These are phyloP conservation scores for Luzula sylvatica DNA, from an alignment of 176 grass and related monocot species.

Conservation along the genomic window DNA sequence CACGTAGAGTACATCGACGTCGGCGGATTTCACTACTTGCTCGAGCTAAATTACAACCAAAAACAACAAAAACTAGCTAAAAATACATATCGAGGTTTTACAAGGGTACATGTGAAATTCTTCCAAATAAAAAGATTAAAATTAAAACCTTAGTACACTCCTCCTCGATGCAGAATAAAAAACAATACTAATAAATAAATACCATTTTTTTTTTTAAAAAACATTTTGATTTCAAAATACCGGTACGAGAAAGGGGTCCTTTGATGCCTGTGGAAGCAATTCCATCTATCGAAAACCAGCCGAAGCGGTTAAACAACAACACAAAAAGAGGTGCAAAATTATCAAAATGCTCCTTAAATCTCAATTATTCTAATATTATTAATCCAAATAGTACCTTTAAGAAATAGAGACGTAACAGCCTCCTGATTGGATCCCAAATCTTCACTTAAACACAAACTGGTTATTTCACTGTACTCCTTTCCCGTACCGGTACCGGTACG, in stretches of 20 bases:
- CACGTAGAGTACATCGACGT: conserved; percentile 94
- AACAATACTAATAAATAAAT: conserved; percentile 2
- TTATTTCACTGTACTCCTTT: conserved; percentile 25
- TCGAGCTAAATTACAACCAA: conserved; percentile 42
- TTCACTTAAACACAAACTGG: conserved; percentile 21
- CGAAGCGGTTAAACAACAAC: conserved; percentile 40
- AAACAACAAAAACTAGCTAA: background rate
- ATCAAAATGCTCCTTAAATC: no score
- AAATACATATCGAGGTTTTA: no score
- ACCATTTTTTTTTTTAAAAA: background rate
- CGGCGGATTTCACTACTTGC: conserved; percentile 75
- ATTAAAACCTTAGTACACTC: conserved; percentile 44
- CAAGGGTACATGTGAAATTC: background rate
- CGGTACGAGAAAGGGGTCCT: conserved; percentile 82
- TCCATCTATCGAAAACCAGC: conserved; percentile 89
- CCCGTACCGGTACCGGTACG: no score
- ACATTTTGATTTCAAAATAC: background rate
- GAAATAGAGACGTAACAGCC: conserved; percentile 47
- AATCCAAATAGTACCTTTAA: conserved; percentile 47
- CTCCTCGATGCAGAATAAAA: conserved; percentile 60
- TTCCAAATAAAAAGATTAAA: conserved; percentile 6
- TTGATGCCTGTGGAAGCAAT: conserved; percentile 76
- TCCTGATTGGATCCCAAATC: conserved; percentile 44
- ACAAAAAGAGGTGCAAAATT: conserved; percentile 49
- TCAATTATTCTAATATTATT: background rate